Evolutionary conservation across 202 grass and related monocot genomes (phyloP).

Genomic region (Hordeum pubiflorum): DNA sequence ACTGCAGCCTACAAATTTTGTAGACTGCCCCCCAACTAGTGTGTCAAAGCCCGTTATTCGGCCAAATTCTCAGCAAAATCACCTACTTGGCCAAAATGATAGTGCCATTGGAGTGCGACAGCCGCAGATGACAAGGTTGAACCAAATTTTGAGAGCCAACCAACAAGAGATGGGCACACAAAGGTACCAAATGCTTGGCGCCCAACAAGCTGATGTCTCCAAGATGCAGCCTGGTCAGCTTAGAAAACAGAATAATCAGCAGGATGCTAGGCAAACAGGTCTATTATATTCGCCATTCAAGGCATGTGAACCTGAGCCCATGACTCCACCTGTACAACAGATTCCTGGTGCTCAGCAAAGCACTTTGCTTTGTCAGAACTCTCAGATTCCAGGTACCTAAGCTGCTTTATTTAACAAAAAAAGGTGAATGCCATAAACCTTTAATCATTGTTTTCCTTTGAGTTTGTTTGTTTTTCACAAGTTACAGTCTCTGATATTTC

Average conservation of each 20-base stretch:
- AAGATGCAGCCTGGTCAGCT: neutral
- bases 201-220: neutral
- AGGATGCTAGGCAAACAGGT: neutral
- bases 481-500: neutral
- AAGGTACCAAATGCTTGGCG: neutral
- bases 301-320: neutral
- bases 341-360: neutral
- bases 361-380: neutral
- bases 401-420: neutral
- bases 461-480: neutral
- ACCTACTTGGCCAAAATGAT: neutral
- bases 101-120: neutral
- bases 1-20: neutral
- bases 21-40: neutral
- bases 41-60: neutral
- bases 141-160: conserved; percentile 5
- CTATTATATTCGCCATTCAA: neutral
- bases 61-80: conserved; percentile 1
- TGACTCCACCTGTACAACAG: neutral
- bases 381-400: neutral
- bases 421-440: neutral
- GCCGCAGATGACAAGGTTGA: neutral
- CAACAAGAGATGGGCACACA: neutral
- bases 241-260: neutral
- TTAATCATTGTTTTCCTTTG: neutral